Conservation (phyloP, 345 rosid genomes). For the Bruguiera sexangula region DNA sequence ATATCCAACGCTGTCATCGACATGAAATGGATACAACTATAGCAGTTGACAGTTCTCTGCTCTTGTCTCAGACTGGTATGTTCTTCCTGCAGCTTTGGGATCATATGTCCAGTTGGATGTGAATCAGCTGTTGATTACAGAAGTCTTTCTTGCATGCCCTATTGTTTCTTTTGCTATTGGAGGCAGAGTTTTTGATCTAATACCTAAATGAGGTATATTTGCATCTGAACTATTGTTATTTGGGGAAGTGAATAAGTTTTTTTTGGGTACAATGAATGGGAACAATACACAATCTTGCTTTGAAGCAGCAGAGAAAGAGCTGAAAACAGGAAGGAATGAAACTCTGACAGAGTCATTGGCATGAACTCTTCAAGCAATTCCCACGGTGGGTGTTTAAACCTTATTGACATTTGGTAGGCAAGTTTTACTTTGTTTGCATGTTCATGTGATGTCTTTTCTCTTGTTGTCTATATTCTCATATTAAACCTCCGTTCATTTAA, state of each 20-base stretch:
- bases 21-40: not conserved
- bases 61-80: not conserved
- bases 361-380: no score
- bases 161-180: conserved; percentile 21
- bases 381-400: no score
- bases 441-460: no score
- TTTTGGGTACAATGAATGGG: not conserved
- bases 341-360: no score
- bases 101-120: conserved; percentile 16
- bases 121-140: conserved; percentile 28
- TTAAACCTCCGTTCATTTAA: no score
- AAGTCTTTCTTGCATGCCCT: conserved; percentile 23
- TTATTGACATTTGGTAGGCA: no score
- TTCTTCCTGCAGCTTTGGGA: conserved; percentile 21
- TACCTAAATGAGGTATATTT: conserved; percentile 22
- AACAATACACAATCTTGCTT: no score
- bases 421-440: no score
- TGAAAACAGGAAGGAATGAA: no score
- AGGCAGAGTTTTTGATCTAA: conserved; percentile 18
- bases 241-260: not conserved
- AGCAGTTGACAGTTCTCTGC: not conserved
- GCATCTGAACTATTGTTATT: not conserved
- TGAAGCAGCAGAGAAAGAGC: no score
- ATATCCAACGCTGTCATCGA: not conserved
- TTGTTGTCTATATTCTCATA: no score